Evolutionary conservation across 768 basidiomycete species (phyloP).

Genomic region (Exsudoporus frostii): DNA sequence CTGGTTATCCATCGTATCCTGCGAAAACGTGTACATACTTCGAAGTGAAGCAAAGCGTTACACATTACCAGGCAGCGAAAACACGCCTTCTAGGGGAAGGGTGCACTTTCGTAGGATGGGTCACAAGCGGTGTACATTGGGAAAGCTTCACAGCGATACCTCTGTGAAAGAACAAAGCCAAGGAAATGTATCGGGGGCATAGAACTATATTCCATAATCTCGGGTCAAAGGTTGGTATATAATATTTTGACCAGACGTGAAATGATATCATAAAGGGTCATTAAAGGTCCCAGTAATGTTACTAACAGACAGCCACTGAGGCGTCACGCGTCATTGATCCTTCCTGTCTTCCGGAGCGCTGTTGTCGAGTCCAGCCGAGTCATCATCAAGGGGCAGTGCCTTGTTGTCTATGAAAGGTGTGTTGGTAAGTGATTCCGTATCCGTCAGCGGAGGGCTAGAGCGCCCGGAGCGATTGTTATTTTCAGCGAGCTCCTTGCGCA

Average conservation of each 20-base stretch:
- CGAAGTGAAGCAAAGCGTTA: constrained; percentile 39
- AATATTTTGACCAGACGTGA: constrained; percentile 8
- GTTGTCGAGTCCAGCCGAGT: constrained; percentile 15
- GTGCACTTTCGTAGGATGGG: constrained; percentile 62
- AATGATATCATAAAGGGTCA: constrained; percentile 14
- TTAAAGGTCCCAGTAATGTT: constrained; percentile 8
- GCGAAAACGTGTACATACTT: constrained; percentile 40
- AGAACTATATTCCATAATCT: constrained; percentile 4
- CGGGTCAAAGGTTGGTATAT: constrained; percentile 1
- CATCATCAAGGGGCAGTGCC: constrained; percentile 20
- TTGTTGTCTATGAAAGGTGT: constrained; percentile 32
- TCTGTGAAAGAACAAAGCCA: neutral
- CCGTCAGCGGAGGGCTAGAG: constrained; percentile 51
- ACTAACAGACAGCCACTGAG: constrained; percentile 1
- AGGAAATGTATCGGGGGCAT: neutral
- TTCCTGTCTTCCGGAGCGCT: constrained; percentile 24
- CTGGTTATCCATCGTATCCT: constrained; percentile 10
- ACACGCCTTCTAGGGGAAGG: constrained; percentile 38
- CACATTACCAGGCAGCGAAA: constrained; percentile 53
- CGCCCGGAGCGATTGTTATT: constrained; percentile 50
- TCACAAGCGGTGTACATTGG: constrained; percentile 49
- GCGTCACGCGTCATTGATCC: constrained; percentile 28
- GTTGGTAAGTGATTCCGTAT: constrained; percentile 37
- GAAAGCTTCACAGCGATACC: constrained; percentile 43
- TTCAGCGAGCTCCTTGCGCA: constrained; percentile 88